Base-by-base conservation (phyloP, 306 rosid species). In the Cucurbita ficifolia region DNA sequence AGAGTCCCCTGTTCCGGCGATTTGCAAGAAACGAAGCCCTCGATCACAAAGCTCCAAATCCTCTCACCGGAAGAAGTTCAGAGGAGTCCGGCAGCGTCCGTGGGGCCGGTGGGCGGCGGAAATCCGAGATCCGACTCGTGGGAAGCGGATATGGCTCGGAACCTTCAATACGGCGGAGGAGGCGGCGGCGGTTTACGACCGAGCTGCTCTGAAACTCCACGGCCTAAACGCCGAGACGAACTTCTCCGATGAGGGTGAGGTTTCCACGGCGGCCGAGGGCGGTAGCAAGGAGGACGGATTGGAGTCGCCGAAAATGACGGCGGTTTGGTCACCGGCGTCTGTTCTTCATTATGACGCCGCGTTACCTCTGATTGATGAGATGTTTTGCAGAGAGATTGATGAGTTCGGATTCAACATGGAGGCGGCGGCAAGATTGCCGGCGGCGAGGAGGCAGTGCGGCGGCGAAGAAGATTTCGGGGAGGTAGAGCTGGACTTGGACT, bases 71-170 rank as follows among this genome's bases (percentile, higher is more conserved):
- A 79, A 50, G 2, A 82, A 76, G 72, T 87, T 83, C 73, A 45
- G 88, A 0, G 97, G 97, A 0, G 97, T 91, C 24, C 91, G 97
- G 3, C 89, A 83, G 83, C 59, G 97, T n/a, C 96, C 97, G 0
- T 87, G 96, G 96, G 97, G 97, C 0, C 82, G 96, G 1, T 91
- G 96, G 93, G 91, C 91, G 0, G 96, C 97, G 0, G 96, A 91
- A 88, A 87, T 91, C 79, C 89, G 97, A 0, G 96, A 89, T 86
- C 97, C 97, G 67, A 74, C 0, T 36, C 86, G 71, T 0, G 14
- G 85, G 1, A 91, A 87, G 51, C 91, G 97, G 63, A 69, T 87
- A 48, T 91, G 97, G 97, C 86, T 91, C 0, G 97, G 97, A 5
- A 91, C 97, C 0, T 91, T 86, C 39, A 86, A 89, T 77, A 87